These are phyloP conservation scores for Exophiala spinifera DNA, from an alignment of 2,329 filamentous ascomycete genomes.

Conservation along the genomic window DNA sequence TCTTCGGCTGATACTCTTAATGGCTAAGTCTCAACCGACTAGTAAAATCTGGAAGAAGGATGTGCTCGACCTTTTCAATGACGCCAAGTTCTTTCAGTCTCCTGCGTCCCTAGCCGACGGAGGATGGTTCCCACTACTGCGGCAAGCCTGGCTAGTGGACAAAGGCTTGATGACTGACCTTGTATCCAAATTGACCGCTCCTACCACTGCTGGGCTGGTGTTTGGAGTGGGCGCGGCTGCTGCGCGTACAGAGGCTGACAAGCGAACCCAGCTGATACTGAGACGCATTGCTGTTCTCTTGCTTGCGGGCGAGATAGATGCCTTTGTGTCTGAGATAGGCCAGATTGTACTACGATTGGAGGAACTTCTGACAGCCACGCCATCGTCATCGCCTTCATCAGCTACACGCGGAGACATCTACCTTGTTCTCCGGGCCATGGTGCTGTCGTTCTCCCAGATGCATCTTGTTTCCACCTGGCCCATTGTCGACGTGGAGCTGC, in stretches of 20 bases:
- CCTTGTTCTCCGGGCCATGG: conserved; percentile 77
- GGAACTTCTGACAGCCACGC: conserved; percentile 78
- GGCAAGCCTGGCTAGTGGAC: conserved; percentile 79
- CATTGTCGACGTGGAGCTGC: conserved; percentile 79
- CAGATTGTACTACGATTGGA: conserved; percentile 77
- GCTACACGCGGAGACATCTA: conserved; percentile 85
- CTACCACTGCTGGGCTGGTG: conserved; percentile 91
- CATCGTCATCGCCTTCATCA: conserved; percentile 87
- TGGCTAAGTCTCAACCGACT: conserved; percentile 72
- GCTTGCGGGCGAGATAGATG: conserved; percentile 71
- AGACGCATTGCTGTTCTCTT: conserved; percentile 77
- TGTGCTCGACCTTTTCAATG: conserved; percentile 85
- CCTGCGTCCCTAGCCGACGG: conserved; percentile 62
- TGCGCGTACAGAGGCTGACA: conserved; percentile 89
- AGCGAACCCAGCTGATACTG: conserved; percentile 85
- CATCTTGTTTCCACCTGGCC: conserved; percentile 88
- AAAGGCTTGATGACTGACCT: conserved; percentile 86
- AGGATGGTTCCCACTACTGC: conserved; percentile 79
- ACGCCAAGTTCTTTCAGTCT: conserved; percentile 77
- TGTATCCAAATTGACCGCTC: conserved; percentile 72
- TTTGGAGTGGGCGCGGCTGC: conserved; percentile 97
- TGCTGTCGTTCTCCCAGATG: conserved; percentile 72
- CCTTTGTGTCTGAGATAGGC: conserved; percentile 73
- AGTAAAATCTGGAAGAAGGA: conserved; percentile 94
- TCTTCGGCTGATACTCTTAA: conserved; percentile 70